Percentiles rank a stretch among this genome's conserved stretches.
These are phyloP conservation scores for Macrophomina phaseolina DNA, from an alignment of 2,329 filamentous ascomycete species.

Conservation along the genomic window DNA sequence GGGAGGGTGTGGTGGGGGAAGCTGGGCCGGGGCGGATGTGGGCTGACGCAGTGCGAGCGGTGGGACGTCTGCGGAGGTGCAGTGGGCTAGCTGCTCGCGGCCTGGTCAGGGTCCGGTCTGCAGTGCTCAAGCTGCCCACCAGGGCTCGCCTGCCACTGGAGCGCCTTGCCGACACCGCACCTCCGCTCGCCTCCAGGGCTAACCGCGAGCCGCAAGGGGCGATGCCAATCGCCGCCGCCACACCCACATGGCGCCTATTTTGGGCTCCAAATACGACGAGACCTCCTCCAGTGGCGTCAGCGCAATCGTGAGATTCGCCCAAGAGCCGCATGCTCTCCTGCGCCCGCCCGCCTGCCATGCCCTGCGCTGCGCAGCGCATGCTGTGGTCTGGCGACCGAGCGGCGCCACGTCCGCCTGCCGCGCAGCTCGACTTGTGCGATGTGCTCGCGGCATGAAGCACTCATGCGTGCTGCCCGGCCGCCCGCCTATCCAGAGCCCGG, in stretches of 20 bases:
- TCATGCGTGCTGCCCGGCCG: constrained; percentile 17
- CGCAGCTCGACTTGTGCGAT: constrained; percentile 24
- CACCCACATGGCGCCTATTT: constrained; percentile 20
- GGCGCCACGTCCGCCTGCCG: constrained; percentile 26
- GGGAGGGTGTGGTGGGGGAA: constrained; percentile 17
- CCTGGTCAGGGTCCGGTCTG: constrained; percentile 17
- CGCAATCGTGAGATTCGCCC: constrained; percentile 20
- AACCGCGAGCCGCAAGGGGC: constrained; percentile 23
- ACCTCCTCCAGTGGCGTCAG: constrained; percentile 2
- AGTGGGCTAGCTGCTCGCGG: neutral
- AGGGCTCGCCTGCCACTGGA: constrained; percentile 15
- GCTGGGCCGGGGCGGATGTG: constrained; percentile 9
- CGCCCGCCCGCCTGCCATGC: constrained; percentile 14
- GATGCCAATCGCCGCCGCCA: constrained; percentile 24
- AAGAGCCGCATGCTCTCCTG: constrained; percentile 25
- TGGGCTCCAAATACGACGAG: constrained; percentile 11
- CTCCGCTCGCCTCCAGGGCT: constrained; percentile 9
- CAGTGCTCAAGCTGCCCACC: neutral
- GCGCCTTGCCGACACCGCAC: constrained; percentile 22
- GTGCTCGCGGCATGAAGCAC: constrained; percentile 9
- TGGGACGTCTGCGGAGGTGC: neutral
- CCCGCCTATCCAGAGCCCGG: constrained; percentile 5
- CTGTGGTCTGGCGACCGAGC: constrained; percentile 11
- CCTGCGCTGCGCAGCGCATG: constrained; percentile 14
- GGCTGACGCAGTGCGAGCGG: constrained; percentile 22